phyloP scores from a whole-genome alignment of 345 rosid species.

The Alliaria petiolata region DNA sequence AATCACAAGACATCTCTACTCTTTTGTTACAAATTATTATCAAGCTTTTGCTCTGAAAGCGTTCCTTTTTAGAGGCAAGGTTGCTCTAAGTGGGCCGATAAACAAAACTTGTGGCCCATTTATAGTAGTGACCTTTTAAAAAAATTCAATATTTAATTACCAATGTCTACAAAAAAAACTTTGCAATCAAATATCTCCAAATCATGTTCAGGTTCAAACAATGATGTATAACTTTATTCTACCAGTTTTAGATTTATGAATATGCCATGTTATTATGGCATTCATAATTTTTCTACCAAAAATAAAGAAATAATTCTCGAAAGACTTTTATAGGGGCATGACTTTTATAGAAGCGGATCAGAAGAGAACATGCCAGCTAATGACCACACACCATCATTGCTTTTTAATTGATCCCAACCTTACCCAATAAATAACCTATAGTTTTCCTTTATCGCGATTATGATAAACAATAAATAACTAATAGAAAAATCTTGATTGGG shows the following conservation, averaged over 20 bases:
- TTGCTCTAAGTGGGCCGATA: neutral
- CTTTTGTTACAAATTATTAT: neutral
- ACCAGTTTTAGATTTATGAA: neutral
- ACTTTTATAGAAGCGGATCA: slow-evolving; percentile 20
- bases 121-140: too few species aligned
- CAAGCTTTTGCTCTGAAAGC: neutral
- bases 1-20: slow-evolving; percentile 17
- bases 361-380: slow-evolving; percentile 25
- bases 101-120: neutral
- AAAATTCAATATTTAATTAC: too few species aligned
- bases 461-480: neutral
- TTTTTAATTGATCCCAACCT: neutral
- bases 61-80: neutral
- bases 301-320: neutral
- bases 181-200: neutral
- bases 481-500: slow-evolving; percentile 21
- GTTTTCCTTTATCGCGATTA: neutral
- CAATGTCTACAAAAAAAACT: neutral
- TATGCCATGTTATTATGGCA: neutral
- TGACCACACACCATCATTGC: slow-evolving; percentile 29
- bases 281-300: neutral
- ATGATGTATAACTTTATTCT: neutral
- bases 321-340: neutral
- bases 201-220: neutral
- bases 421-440: slow-evolving; percentile 9